phyloP scores from a whole-genome alignment of 2,329 filamentous ascomycete genomes.

The Aaosphaeria arxii region DNA sequence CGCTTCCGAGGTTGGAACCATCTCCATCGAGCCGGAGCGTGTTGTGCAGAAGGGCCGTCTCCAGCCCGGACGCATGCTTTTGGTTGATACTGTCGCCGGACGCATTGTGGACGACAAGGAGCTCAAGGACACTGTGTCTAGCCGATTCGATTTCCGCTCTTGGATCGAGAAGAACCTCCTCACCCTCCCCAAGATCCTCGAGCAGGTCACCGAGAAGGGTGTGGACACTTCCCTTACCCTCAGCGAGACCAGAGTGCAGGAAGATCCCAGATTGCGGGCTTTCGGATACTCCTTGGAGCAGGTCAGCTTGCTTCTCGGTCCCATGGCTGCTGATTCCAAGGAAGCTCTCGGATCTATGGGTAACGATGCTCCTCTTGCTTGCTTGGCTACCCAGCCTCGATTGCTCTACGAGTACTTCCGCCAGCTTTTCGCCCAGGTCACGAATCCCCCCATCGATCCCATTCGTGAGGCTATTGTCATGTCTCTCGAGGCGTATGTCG shows the following conservation, averaged over 20 bases:
- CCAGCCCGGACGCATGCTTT: constrained; percentile 91
- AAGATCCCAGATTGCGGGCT: constrained; percentile 78
- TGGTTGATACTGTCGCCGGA: constrained; percentile 87
- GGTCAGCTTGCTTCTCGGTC: constrained; percentile 83
- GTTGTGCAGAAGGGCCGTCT: constrained; percentile 91
- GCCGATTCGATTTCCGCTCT: constrained; percentile 78
- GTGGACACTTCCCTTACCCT: constrained; percentile 66
- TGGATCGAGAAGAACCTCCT: constrained; percentile 88
- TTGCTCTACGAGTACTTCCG: constrained; percentile 96
- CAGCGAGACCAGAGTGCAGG: constrained; percentile 70
- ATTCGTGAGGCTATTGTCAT: constrained; percentile 98
- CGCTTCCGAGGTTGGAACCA: constrained; percentile 93
- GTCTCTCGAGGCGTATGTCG: constrained; percentile 95
- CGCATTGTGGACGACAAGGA: constrained; percentile 94
- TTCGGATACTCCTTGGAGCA: constrained; percentile 97
- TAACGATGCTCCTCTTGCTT: constrained; percentile 91
- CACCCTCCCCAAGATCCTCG: constrained; percentile 71
- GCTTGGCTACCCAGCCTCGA: constrained; percentile 83
- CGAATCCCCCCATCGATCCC: constrained; percentile 94
- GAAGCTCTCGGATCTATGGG: constrained; percentile 97
- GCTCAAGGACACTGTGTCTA: constrained; percentile 84
- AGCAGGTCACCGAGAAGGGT: constrained; percentile 57
- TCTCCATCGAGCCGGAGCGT: constrained; percentile 83
- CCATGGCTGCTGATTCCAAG: constrained; percentile 97
- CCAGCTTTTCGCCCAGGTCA: constrained; percentile 95